phyloP scores from a whole-genome alignment of 805 yeast species.

The Saturnispora gosingensis region DNA sequence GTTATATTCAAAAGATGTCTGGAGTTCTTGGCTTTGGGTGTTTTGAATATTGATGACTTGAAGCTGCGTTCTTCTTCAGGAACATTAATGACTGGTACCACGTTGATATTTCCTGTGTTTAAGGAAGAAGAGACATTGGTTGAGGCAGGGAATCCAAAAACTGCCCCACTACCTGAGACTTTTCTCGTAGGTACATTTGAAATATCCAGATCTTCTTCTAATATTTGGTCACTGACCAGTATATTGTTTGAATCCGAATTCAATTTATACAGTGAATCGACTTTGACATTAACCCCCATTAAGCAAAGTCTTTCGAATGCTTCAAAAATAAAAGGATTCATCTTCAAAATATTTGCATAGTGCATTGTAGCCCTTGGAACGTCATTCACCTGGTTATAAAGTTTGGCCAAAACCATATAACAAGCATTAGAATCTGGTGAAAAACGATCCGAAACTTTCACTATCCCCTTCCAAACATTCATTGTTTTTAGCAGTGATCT shows the following conservation, averaged over 20 bases:
- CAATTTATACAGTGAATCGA: conserved; percentile 41
- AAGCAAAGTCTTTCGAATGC: conserved; percentile 69
- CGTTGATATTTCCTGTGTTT: background rate
- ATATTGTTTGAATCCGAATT: conserved; percentile 10
- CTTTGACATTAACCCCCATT: conserved; percentile 61
- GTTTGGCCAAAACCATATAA: conserved; percentile 59
- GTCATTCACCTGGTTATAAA: conserved; percentile 52
- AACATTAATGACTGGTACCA: background rate
- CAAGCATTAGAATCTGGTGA: conserved; percentile 66
- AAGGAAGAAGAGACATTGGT: background rate
- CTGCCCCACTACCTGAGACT: conserved; percentile 8
- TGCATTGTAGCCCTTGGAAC: conserved; percentile 53
- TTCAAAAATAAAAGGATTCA: conserved; percentile 80
- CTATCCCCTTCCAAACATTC: conserved; percentile 28
- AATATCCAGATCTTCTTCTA: conserved; percentile 31
- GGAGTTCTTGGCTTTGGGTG: conserved; percentile 12
- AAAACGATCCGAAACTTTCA: conserved; percentile 11
- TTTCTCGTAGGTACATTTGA: conserved; percentile 6
- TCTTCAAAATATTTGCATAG: conserved; percentile 58
- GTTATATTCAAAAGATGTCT: conserved; percentile 14
- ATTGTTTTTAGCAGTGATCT: conserved; percentile 35
- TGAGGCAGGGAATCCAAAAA: conserved; percentile 3
- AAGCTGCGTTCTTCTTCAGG: background rate
- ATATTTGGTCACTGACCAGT: conserved; percentile 9
- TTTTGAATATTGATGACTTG: conserved; percentile 12